Percentiles rank a stretch among this genome's conserved stretches.
phyloP scores from a whole-genome alignment of 2,329 filamentous ascomycete species.

The Esteya vermicola region DNA sequence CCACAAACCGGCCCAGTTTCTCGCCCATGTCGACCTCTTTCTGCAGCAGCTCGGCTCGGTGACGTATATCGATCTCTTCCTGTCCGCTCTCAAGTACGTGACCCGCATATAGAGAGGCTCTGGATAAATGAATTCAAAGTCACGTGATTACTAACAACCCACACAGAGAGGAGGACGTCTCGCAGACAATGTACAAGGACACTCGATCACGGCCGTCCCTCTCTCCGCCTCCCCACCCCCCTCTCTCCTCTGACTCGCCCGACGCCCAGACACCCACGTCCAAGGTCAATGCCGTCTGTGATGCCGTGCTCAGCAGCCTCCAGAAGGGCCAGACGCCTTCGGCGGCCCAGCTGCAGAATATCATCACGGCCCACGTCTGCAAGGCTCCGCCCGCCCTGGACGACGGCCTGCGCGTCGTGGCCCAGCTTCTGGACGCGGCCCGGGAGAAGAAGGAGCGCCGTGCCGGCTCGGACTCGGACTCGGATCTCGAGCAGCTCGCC shows the following conservation, averaged over 20 bases:
- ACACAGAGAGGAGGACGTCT: constrained; percentile 73
- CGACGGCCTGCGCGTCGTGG: constrained; percentile 67
- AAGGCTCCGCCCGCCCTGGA: constrained; percentile 84
- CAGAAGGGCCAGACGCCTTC: constrained; percentile 38
- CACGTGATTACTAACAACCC: not conserved
- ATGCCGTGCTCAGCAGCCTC: constrained; percentile 63
- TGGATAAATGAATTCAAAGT: no score
- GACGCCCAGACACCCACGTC: no score
- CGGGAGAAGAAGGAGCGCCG: constrained; percentile 19
- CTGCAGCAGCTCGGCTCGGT: constrained; percentile 72
- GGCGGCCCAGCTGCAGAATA: constrained; percentile 64
- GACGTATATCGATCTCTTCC: constrained; percentile 76
- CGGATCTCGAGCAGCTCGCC: no score
- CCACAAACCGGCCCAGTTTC: constrained; percentile 75
- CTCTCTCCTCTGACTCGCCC: no score
- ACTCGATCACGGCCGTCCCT: no score
- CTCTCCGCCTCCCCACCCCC: no score
- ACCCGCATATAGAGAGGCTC: no score
- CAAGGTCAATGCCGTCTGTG: constrained; percentile 82
- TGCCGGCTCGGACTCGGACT: no score
- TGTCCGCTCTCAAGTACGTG: constrained; percentile 65
- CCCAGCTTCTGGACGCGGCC: constrained; percentile 54
- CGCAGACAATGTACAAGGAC: constrained; percentile 84
- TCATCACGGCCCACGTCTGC: constrained; percentile 88
- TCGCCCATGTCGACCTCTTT: constrained; percentile 61